Base-by-base conservation (phyloP, 2,329 filamentous ascomycete species). In the Botrytis sinoallii region DNA sequence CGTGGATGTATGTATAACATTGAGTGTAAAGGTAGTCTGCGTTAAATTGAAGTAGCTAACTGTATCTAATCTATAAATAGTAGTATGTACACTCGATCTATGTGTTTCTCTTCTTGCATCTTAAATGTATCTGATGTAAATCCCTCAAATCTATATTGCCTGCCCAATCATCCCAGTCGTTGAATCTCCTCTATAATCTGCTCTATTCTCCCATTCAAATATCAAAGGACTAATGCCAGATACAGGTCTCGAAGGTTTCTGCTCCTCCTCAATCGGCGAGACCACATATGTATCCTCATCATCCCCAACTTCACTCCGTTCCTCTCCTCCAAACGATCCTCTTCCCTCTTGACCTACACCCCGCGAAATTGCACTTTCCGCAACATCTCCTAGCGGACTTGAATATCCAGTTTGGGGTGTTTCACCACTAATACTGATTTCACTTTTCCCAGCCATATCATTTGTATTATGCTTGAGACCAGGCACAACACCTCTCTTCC, bases 401-500 rank as follows among this genome's bases (percentile, higher is more conserved):
- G 25, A 57, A 69, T 57, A 29, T 40, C n/a, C 38, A 22, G 35
- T 32, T 22, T 25, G 8, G 4, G 35, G 16, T 18, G 48, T 69
- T 44, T 4, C 66, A 22, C 10, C 6, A 16, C 16, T 9, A 18
- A 42, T 1, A 32, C 55, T 42, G 4, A 69, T 42, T 32, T 42
- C 48, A 7, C 66, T 32, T 20, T 69, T 42, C 18, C n/a, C 48
- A 5, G 48, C n/a, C 3, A 44, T 20, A 44, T 57, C n/a, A 44
- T 42, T 18, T 20, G 48, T 10, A 12, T 68, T 48, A 8, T 57
- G n/a, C 52, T 57, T 18, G 2, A 57, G 20, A 29, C 38, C 42
- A 22, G 69, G 55, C 8, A 71, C 69, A n/a, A 63, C 29, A 10
- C 69, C 69, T 9, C 5, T 71, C n/a, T 71, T 71, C 69, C 69